Evolutionary conservation across 306 rosid genomes (phyloP).

Genomic region (Mimosa pudica): DNA sequence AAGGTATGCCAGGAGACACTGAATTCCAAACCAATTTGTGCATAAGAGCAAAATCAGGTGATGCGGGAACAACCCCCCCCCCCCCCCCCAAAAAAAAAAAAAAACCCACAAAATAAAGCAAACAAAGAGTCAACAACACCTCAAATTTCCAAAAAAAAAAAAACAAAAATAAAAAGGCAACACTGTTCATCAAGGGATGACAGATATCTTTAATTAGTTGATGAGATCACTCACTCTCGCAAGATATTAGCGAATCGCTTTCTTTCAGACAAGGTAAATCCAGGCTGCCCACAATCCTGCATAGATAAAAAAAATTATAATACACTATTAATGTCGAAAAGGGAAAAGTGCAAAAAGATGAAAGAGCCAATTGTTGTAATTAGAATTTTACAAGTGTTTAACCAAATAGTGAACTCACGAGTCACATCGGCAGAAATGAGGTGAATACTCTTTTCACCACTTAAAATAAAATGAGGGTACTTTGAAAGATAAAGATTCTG

Average conservation of each 20-base stretch:
- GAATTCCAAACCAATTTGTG: constrained; percentile 8
- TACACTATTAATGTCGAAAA: constrained; percentile 7
- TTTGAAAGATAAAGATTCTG: background rate
- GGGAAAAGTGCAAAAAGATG: background rate
- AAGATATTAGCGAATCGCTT: constrained; percentile 74
- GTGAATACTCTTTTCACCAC: background rate
- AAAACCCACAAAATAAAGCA: background rate
- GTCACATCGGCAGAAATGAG: background rate
- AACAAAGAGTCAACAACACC: background rate
- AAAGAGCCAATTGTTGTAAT: background rate
- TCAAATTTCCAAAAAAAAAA: background rate
- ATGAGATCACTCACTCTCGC: constrained; percentile 68
- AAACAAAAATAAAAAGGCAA: background rate
- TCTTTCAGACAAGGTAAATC: constrained; percentile 90
- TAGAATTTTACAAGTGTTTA: background rate
- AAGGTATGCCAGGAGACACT: background rate
- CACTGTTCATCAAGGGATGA: constrained; percentile 1
- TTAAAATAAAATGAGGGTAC: background rate
- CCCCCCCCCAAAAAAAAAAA: background rate
- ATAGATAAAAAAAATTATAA: constrained; percentile 26
- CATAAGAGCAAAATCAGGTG: constrained; percentile 14
- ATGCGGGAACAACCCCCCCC: background rate
- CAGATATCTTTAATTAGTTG: constrained; percentile 15
- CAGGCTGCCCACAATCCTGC: constrained; percentile 98
- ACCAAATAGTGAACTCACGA: constrained; percentile 4